Base-by-base conservation (phyloP, 2,329 filamentous ascomycete species). In the Colletotrichum tamarilloi region DNA sequence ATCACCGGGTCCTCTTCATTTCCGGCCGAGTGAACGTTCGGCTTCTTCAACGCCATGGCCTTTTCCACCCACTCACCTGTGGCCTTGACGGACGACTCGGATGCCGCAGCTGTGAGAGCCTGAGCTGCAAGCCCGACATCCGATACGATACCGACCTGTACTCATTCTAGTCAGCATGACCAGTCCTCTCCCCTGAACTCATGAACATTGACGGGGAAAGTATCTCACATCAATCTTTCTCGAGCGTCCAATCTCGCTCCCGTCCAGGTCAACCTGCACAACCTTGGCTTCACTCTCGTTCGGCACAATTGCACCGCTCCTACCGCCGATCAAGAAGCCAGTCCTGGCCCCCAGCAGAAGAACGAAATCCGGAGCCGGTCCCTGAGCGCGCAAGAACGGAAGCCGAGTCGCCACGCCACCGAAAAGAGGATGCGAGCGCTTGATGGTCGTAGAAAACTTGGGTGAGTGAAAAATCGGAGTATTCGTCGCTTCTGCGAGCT, bases 401-500 rank as follows among this genome's bases (percentile, higher is more conserved):
- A 69, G 60, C 28, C 57, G 67, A 4, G 59, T 26, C 9, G 67
- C 67, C 22, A 60, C 46, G 14, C 67, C 67, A 3, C 49, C 67
- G 16, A 69, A 69, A 2, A 69, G 26, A 24, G 28, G 22, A 26
- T 69, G 52, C 8, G 52, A 35, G 35, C 32, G 53, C 5, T 32
- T 14, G 26, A 69, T 65, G 2, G 35, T 35, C 3, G 67, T 69
- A 14, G 67, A 69, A 16, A 64, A 69, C 28, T 69, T 69, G 16
- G 67, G 52, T 1, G 67, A 69, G 26, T 69, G 67, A 22, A 69
- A 69, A 1, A 69, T 24, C 11, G 67, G 67, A n/a, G 67, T 65
- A 26, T 58, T 52, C 0, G 67, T 65, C 35, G 52, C 8, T 53
- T 69, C 67, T 1, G 67, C 67, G 32, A 69, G 60, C 5, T 56